Evolutionary conservation across 176 grass and related monocot genomes (phyloP).

Genomic region (Tillandsia fasciculata): DNA sequence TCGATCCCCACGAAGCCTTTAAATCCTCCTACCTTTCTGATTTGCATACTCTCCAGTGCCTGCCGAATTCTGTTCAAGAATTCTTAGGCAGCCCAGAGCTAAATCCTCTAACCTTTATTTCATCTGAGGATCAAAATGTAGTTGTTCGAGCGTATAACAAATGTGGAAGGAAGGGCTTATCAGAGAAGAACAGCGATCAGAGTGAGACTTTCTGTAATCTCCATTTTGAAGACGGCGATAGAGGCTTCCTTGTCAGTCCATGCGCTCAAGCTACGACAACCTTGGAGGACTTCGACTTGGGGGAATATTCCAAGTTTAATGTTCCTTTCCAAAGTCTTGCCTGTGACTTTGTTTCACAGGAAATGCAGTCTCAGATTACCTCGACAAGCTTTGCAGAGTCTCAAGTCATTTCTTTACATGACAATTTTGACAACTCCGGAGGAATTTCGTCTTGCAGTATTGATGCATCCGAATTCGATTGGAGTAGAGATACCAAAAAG

Average conservation of each 20-base stretch:
- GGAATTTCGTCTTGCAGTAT: constrained; percentile 77
- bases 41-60: constrained; percentile 9
- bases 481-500: constrained; percentile 35
- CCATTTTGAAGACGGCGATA: constrained; percentile 32
- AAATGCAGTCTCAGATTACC: constrained; percentile 27
- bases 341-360: constrained; percentile 17
- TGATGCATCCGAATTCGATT: constrained; percentile 38
- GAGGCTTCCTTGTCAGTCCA: constrained; percentile 26
- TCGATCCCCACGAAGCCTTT: constrained; percentile 54
- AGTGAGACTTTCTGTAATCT: constrained; percentile 32
- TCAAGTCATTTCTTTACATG: constrained; percentile 35
- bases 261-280: constrained; percentile 24
- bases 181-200: constrained; percentile 37
- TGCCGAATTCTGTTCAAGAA: constrained; percentile 49
- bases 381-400: constrained; percentile 37
- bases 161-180: constrained; percentile 52
- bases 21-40: constrained; percentile 49
- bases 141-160: constrained; percentile 52
- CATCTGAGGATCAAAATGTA: constrained; percentile 49
- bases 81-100: constrained; percentile 58
- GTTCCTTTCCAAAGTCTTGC: constrained; percentile 6
- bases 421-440: constrained; percentile 41
- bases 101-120: constrained; percentile 63
- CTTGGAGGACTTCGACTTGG: constrained; percentile 25
- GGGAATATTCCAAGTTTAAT: constrained; percentile 34